Base-by-base conservation (phyloP, 2,329 filamentous ascomycete species). In the Pseudogymnoascus sp. region DNA sequence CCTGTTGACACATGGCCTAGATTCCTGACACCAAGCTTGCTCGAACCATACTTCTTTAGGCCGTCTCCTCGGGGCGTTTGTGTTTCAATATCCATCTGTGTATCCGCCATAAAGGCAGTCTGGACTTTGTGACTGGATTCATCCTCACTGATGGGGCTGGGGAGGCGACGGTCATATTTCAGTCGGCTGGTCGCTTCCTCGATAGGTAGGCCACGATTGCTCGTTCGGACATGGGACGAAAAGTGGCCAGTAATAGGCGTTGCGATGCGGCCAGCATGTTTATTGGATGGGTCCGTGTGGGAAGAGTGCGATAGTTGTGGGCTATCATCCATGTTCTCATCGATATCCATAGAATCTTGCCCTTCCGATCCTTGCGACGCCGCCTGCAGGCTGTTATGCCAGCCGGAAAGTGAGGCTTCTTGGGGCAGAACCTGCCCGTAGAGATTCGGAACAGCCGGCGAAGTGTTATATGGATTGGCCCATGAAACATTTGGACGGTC, bases 211-310 rank as follows among this genome's bases (percentile, higher is more conserved):
- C 35, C 31, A 13, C 67, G 65, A 26, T 65, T 63, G 35, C 66
- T 65, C 21, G 17, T 38, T n/a, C 68, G 66, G 21, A 70, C 66
- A 42, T 65, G 68, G 13, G 68, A 65, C n/a, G 66, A 64, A 62
- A 74, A 74, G 1, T 71, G 71, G 59, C 69, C 70, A 50, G 74
- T 69, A 40, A 74, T 74, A 37, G 73, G 73, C 7, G 73, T 75
- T 11, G 73, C 72, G 33, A 74, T 72, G 17, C 73, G 70, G 13
- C 68, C 68, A 4, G 67, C 63, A n/a, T 71, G 65, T 26, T 62
- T 70, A 21, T 66, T 53, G n/a, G 71, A 65, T n/a, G 67, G 62
- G 56, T 74, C 70, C 17, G 64, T 67, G 37, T 71, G 70, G 44
- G 71, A 72, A 10, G 68, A 59, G 1, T 68, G 72, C 6, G 68